Evolutionary conservation across 371 early-diverging fungal species (phyloP), one percentile per base, ranked within the genome.

Genomic region (Saksenaea vasiformis): DNA sequence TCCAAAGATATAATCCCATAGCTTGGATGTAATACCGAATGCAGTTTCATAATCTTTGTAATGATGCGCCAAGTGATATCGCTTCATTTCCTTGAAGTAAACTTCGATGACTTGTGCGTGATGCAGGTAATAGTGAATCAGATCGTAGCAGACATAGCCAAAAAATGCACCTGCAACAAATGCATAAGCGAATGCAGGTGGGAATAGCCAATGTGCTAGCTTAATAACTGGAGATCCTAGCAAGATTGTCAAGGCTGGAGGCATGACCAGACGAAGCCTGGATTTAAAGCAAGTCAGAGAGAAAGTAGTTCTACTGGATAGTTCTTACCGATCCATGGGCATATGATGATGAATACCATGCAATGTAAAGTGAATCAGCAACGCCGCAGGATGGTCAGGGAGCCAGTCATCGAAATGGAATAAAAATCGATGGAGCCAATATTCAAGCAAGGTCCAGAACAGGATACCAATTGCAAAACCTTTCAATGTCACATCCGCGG

Each of bases 261-360:
- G 98, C 94, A 98, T 93, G 8, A 98, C 98, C 36, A 98, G 82
- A 5, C 98, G 90, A 79, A 94, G 69, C 61, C 92, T 93, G 4
- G 26, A 13, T n/a, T 15, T 13, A 38, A 54, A 26, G 10, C 8
- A 22, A 14, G 61, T 61, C 60, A 55, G 17, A 39, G 28, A n/a
- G 44, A 64, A 7, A 27, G 14, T 13, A 51, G 3, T n/a, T 19
- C 56, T 28, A 1, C 19, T 60, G 2, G 8, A 15, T 43, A 8
- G 35, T 15, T 28, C 14, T 64, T 78, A 91, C 89, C 87, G 85
- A 70, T 97, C 98, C 96, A 96, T 96, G 5, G 98, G 98, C 71
- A 97, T 76, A 72, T 88, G 95, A 76, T 97, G 98, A 78, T 97
- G 98, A 47, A 97, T 91, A 37, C 98, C 98, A 68, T 97, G 98